Evolutionary conservation across 2,329 filamentous ascomycete species (phyloP), one percentile per base, ranked within the genome.

Genomic region (Cladosporium sp.): DNA sequence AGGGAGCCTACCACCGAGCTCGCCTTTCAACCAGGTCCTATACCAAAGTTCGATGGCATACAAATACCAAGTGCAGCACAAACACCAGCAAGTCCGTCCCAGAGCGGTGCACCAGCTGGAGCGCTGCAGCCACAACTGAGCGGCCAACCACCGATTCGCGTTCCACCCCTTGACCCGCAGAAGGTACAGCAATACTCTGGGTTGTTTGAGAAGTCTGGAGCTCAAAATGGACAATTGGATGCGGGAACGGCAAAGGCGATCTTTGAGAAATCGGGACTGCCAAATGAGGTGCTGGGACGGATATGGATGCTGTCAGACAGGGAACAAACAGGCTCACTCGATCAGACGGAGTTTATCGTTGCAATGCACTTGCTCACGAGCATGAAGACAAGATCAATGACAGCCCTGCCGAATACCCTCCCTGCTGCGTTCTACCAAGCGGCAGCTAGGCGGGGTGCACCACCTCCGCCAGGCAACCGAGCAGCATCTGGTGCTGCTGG

Each of bases 271-370:
- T 93, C 93, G 1, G 86, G 89, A 56, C 77, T 99, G 61, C 89
- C 93, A 4, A 97, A 95, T 71, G 91, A 97, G 66, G 83, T 89
- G 10, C 80, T 99, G 32, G 92, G 92, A n/a, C 86, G 89, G 64
- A 97, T 99, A 77, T 99, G 94, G 94, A 91, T 89, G 66, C 81
- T 99, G 60, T 89, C 92, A 20, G 94, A 99, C 71, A 94, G 91
- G 0, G 92, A 97, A 74, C 91, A 96, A 75, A 86, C 92, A 54
- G 94, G 94, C 51, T 86, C 88, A 32, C 80, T 99, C 35, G 89
- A 92, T 58, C 81, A 87, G 66, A 93, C 91, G 13, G 94, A 97
- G 68, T 99, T 99, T 71, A 89, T 96, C 70, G 95, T 99, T 68
- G 94, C 94, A 45, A 99, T 99, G 94, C 94, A 99, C 73, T 79